These are phyloP conservation scores for Colletotrichum chlorophyti DNA, from an alignment of 2,329 filamentous ascomycete genomes.

Conservation along the genomic window DNA sequence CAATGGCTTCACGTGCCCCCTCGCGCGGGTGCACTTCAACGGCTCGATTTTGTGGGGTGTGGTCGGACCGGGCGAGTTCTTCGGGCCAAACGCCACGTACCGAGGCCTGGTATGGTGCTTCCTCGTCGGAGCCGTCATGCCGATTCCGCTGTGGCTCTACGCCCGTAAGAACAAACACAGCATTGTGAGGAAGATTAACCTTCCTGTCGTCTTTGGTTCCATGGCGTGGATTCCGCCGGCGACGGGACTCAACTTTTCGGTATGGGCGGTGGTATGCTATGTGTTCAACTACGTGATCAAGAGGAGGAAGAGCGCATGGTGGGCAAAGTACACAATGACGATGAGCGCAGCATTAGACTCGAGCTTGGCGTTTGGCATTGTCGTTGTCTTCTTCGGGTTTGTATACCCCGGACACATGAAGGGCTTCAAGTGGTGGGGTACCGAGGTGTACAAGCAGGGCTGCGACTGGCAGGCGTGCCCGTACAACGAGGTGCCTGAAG, in stretches of 20 bases:
- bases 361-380: constrained; percentile 80
- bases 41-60: constrained; percentile 90
- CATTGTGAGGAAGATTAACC: constrained; percentile 77
- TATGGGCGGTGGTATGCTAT: constrained; percentile 87
- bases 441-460: constrained; percentile 82
- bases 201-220: constrained; percentile 83
- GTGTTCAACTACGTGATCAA: constrained; percentile 82
- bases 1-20: constrained; percentile 87
- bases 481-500: constrained; percentile 68
- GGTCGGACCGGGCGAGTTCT: constrained; percentile 83
- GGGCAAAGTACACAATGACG: constrained; percentile 92
- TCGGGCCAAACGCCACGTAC: constrained; percentile 78
- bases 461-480: constrained; percentile 86
- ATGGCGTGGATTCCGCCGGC: constrained; percentile 88
- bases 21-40: constrained; percentile 89
- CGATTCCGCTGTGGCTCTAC: constrained; percentile 77
- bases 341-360: constrained; percentile 84
- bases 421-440: constrained; percentile 86
- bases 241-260: constrained; percentile 84
- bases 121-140: constrained; percentile 75
- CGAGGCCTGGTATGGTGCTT: constrained; percentile 83
- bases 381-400: constrained; percentile 85
- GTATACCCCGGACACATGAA: constrained; percentile 81
- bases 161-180: constrained; percentile 64
- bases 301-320: constrained; percentile 76